Evolutionary conservation across 2,329 filamentous ascomycete genomes (phyloP), one percentile per base, ranked within the genome.

Genomic region (Ascochyta pisi): DNA sequence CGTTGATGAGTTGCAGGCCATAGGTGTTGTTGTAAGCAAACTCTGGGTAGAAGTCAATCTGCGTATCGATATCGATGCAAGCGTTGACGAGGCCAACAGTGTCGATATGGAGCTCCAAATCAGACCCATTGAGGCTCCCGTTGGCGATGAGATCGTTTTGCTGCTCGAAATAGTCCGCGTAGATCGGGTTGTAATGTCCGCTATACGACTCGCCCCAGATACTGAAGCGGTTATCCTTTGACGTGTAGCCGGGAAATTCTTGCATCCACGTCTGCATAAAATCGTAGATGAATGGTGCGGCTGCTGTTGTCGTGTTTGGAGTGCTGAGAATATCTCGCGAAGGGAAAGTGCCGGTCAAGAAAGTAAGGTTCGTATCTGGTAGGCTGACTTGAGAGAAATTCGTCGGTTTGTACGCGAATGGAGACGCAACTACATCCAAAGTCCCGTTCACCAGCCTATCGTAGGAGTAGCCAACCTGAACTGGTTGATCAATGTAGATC

Each of bases 401-500:
- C 6, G 37, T 23, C 10, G 46, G 46, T 15, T 24, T 34, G 29
- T 41, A 41, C 3, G 46, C 46, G 16, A 41, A 41, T 2, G 37
- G 46, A 26, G 29, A 41, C 2, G 26, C 13, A 13, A 49, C 46
- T 6, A 41, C 19, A 35, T 65, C 57, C 19, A 61, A 8, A 1
- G 50, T 54, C 13, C 57, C 57, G 6, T 54, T 42, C 48, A 69
- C 47, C 13, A 57, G 44, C 10, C 26, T 40, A 26, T 59, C 55
- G 34, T 58, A 60, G 27, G 81, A 84, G 67, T 86, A 85, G 3
- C 85, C 84, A 4, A 84, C 81, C 52, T 85, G 81, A 13, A 79
- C 81, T 4, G 84, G 88, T 70, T 89, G 86, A 65, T 90, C 87
- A 62, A 90, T 83, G 71, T 87, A 90, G n/a, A 90, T 79, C 71